Conservation (phyloP, 768 basidiomycete genomes). For the Lentinus tigrinus region DNA sequence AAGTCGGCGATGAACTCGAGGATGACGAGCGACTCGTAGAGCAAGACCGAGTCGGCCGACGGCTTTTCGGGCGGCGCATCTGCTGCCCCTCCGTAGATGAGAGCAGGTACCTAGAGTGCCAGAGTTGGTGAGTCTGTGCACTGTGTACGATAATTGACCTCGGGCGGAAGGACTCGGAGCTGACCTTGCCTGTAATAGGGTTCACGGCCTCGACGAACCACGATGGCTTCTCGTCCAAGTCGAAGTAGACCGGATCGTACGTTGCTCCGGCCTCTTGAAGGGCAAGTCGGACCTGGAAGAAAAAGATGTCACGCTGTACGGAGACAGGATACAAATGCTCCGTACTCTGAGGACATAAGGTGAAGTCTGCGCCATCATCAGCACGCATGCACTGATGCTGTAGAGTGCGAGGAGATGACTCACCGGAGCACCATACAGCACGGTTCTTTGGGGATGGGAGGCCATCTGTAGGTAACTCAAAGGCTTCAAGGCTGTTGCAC, state of each 20-base stretch:
- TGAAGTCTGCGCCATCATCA: neutral
- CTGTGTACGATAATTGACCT: neutral
- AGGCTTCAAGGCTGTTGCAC: too few relatives aligned
- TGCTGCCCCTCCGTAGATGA: conserved; percentile 58
- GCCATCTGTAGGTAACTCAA: too few relatives aligned
- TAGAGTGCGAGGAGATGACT: neutral
- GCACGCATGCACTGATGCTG: neutral
- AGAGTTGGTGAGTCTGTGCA: neutral
- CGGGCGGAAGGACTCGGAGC: neutral
- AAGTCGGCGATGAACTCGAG: conserved; percentile 68
- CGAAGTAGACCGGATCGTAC: neutral
- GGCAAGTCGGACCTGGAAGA: neutral
- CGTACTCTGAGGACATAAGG: neutral
- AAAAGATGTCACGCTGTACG: neutral
- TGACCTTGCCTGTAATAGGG: neutral
- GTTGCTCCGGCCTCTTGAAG: conserved; percentile 1
- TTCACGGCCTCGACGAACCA: conserved; percentile 3
- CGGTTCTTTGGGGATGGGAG: neutral
- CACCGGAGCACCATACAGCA: neutral
- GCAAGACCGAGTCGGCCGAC: conserved; percentile 54
- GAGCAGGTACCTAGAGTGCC: conserved; percentile 47
- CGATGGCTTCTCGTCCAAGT: neutral
- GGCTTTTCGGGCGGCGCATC: conserved; percentile 49
- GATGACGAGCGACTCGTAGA: conserved; percentile 63
- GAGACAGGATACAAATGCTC: neutral